Evolutionary conservation across 2,329 filamentous ascomycete genomes (phyloP), one percentile per base, ranked within the genome.

Genomic region (Aureobasidium sp.): DNA sequence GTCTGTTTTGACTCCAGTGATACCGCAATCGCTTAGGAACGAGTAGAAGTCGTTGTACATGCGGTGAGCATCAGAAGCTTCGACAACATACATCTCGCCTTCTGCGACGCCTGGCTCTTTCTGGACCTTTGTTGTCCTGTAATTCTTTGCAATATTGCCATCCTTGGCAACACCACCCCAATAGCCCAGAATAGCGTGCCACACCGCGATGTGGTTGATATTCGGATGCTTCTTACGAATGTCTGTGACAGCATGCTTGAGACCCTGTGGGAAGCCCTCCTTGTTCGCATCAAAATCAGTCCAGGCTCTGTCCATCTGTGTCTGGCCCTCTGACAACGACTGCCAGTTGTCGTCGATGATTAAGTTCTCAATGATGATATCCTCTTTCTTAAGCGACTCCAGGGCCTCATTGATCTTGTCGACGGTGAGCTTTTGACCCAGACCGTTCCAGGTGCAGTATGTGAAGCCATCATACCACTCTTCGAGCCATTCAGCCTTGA

Each of bases 311-410:
- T 76, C 70, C 65, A 80, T 81, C 65, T 84, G 81, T 1, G 74
- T 78, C 15, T 79, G 74, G 4, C 79, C 82, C 65, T 81, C 77
- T 83, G 84, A 51, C 7, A 96, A 81, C 9, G 87, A 84, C 74
- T 96, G 92, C 94, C 94, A 99, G 68, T 95, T 96, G 71, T 99
- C 94, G 68, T 99, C 94, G 65, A 99, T 96, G 64, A 97, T 96
- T 2, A 99, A 80, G 69, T 87, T 96, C 0, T 86, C 87, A 49
- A 97, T 76, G 31, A 88, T 86, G 69, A 99, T 90, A 0, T 87
- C 83, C 62, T 89, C 82, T 34, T 85, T 78, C 5, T 86, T 82
- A 12, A 99, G 77, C 1, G 82, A 80, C 63, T 91, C 84, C 0
- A 97, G 78, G 1, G 92, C 91, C 44, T 85, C 74, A 14, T 91